Base-by-base conservation (phyloP, 2,329 filamentous ascomycete genomes). In the Dothideomycetes sp. region DNA sequence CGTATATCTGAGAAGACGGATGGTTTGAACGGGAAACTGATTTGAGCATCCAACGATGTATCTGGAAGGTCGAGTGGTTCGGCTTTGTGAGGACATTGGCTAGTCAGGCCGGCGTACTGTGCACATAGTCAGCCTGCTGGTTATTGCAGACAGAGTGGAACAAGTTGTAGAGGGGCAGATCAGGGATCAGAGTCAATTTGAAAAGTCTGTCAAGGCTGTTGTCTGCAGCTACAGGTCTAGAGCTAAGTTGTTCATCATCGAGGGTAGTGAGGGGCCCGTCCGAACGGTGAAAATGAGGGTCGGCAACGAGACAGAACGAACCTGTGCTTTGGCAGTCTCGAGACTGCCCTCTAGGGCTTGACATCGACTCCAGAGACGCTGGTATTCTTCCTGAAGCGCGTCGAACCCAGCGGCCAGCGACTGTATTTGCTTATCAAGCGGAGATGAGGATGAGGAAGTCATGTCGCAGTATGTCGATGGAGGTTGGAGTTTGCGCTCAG, bases 151-250 rank as follows among this genome's bases (percentile, higher is more conserved):
- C n/a, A n/a, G n/a, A n/a, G n/a, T n/a, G n/a, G n/a, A n/a, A n/a
- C n/a, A n/a, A n/a, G n/a, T n/a, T n/a, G n/a, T n/a, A n/a, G n/a
- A n/a, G n/a, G n/a, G n/a, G n/a, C n/a, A n/a, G 33, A 16, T 4
- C 41, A 40, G 38, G 36, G 37, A 46, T 65, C 62, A 66, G 63
- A 57, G 54, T 58, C 58, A 55, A 56, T 58, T 59, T 64, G 61
- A 60, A 57, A 27, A 54, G 56, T 64, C 64, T 61, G 54, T 63
- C 65, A 68, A n/a, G n/a, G n/a, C 49, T 46, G 61, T 59, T 54
- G 60, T 59, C 34, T 40, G 55, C 59, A 60, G 57, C 64, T 70
- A 57, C 62, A 69, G 65, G 60, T 69, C 65, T 68, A 69, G 64
- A 69, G 65, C 65, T 69, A 68, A 68, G 51, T 54, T 50, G 49